Conservation (phyloP, 2,329 filamentous ascomycete genomes). For the Ophiocordyceps sinensis region DNA sequence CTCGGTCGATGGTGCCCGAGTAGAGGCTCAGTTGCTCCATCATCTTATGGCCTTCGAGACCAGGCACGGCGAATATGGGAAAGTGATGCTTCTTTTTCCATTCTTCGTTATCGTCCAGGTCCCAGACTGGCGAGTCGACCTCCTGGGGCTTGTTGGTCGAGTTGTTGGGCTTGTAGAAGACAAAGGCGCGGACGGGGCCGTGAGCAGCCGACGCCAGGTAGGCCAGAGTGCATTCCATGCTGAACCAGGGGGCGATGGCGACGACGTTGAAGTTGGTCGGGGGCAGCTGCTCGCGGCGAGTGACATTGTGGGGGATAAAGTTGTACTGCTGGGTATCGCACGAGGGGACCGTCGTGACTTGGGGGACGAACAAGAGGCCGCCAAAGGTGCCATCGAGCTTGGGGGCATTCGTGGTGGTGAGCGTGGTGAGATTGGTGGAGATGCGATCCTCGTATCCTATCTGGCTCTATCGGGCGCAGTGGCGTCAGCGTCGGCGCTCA, state of each 20-base stretch:
- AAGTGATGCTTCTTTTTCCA: constrained; percentile 62
- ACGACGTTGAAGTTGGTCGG: constrained; percentile 58
- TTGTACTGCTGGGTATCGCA: constrained; percentile 49
- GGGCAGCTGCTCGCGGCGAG: constrained; percentile 54
- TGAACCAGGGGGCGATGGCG: constrained; percentile 79
- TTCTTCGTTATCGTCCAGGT: constrained; percentile 49
- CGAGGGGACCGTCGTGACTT: constrained; percentile 39
- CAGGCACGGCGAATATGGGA: constrained; percentile 72
- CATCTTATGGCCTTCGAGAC: constrained; percentile 48
- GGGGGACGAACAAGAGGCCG: constrained; percentile 77
- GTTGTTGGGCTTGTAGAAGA: constrained; percentile 47
- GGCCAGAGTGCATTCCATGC: constrained; percentile 52
- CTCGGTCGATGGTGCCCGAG: constrained; percentile 55
- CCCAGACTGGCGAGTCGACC: constrained; percentile 51
- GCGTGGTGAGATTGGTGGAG: constrained; percentile 52
- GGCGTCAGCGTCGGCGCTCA: constrained; percentile 3
- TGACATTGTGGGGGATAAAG: constrained; percentile 65
- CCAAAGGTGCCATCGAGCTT: constrained; percentile 47
- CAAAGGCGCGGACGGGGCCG: constrained; percentile 46
- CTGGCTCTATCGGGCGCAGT: constrained; percentile 18
- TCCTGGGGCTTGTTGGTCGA: constrained; percentile 48
- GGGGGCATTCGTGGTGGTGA: constrained; percentile 53
- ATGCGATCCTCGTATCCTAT: constrained; percentile 39
- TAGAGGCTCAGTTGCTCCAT: constrained; percentile 62
- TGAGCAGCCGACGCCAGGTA: constrained; percentile 50